Evolutionary conservation across 2,329 filamentous ascomycete species (phyloP), one percentile per base, ranked within the genome.

Genomic region (Ilyonectria mors-panacis): DNA sequence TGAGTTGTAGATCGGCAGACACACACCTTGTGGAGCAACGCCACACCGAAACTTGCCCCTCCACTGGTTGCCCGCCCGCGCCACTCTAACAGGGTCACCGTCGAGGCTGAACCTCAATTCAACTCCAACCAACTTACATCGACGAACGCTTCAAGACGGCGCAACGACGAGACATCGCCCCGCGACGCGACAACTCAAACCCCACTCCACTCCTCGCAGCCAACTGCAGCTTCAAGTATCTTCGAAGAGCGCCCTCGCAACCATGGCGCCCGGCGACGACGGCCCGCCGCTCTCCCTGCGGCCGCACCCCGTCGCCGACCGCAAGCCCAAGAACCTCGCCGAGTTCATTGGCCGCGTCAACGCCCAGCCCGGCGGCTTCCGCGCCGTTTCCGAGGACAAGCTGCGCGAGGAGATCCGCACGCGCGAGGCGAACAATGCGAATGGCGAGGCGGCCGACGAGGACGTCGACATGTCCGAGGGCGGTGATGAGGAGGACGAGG

Each of bases 261-360:
- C 48, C 68, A 82, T 82, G 80, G 71, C 76, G 19, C 55, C 76
- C 47, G 72, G 70, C 62, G 75, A 80, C 47, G 74, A 81, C 30
- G 73, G 74, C 66, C 80, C 77, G 65, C 76, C 80, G 59, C 75
- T 82, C 37, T 82, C 81, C 28, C 70, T 82, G 69, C 79, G 80
- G 61, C 81, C 81, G 15, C 74, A 78, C 54, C 89, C 91, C 17
- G 83, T 85, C 70, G 85, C 82, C 75, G 87, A 84, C 81, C 88
- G 83, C 76, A 85, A 84, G 76, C 85, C 87, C 35, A 88, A 88
- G 77, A 87, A 86, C 53, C 85, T 98, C n/a, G 85, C 88, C 63
- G 88, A 92, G 53, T 92, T 95, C 73, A 94, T 98, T 72, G 84
- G 87, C 65, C 94, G 95, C 72, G 92, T 97, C 76, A 93, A 94